Evolutionary conservation across 2,329 filamentous ascomycete species (phyloP), one percentile per base, ranked within the genome.

Genomic region (Camillea tinctor): DNA sequence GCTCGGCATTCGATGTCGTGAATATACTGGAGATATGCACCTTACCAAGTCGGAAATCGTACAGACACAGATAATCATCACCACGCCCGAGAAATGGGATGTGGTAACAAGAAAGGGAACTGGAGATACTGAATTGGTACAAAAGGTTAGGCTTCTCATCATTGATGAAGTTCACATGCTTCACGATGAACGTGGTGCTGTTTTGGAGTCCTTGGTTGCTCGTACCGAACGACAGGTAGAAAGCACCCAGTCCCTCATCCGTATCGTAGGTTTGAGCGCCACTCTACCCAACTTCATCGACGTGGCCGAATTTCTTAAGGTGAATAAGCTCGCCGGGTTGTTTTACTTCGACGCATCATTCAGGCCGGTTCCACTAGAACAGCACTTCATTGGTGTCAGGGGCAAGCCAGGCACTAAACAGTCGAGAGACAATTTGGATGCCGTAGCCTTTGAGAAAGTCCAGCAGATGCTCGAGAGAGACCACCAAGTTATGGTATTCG

Each of bases 91-190:
- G 77, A 99, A 99, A 77, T 99, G 96, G 96, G 95, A 99, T 74
- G 95, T 99, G 0, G 92, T 99, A 4, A 99, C 95, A 2, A 85
- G 95, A 62, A 99, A 98, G 76, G 96, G 94, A 59, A 98, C 93
- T 1, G 95, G 96, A 17, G 95, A 99, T 72, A 98, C 95, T 0
- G 95, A 98, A 73, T 84, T 99, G 2, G 96, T 99, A 15, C 95
- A 99, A 70, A 99, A 99, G 74, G 95, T 99, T 22, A 88, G 94
- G 11, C 81, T 99, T 1, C 84, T 99, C 61, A 98, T 99, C 70
- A 98, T 99, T 64, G 95, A 99, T 75, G 95, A 99, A 78, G 95
- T 99, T 1, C 95, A 99, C 73, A 99, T 99, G 96, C 88, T 99
- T 69, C 96, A 99, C 71, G 95, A 99, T 73, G 95, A 98, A 75